Conservation (phyloP, 75 land plant genomes). For the Cryptomeria japonica region DNA sequence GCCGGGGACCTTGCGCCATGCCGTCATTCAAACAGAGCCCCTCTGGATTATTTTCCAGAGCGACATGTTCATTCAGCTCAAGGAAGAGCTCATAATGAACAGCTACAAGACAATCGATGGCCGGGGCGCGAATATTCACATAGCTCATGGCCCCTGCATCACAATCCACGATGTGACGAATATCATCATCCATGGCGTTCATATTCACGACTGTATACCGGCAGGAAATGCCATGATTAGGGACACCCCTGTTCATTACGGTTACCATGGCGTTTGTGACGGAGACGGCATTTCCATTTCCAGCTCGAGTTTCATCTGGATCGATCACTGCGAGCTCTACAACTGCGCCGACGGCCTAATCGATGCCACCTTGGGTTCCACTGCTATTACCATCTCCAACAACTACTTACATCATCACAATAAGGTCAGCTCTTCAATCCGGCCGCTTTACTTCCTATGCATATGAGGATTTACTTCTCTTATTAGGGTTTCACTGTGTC, state of each 20-base stretch:
- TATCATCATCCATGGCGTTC: constrained; percentile 43
- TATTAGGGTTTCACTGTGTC: not conserved
- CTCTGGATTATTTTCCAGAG: constrained; percentile 62
- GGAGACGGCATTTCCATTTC: constrained; percentile 51
- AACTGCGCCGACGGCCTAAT: constrained; percentile 44
- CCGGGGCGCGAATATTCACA: constrained; percentile 45
- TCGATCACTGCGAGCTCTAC: constrained; percentile 51
- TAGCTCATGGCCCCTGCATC: constrained; percentile 46
- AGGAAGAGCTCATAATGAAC: constrained; percentile 52
- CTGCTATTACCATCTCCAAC: constrained; percentile 61
- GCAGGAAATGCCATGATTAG: constrained; percentile 39
- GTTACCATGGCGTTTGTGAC: constrained; percentile 30
- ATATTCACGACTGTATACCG: constrained; percentile 40
- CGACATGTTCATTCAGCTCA: constrained; percentile 43
- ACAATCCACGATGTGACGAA: constrained; percentile 36
- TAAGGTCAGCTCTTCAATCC: constrained; percentile 20
- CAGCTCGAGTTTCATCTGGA: constrained; percentile 38
- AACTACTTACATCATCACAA: constrained; percentile 47
- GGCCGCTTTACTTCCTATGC: not conserved
- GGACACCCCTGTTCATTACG: constrained; percentile 35
- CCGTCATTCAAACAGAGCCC: constrained; percentile 68
- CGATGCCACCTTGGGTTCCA: constrained; percentile 53
- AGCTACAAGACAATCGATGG: constrained; percentile 64
- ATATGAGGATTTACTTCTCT: not conserved
- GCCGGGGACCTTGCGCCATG: constrained; percentile 73